A percentile compares a stretch with the other conserved stretches of the same genome.
phyloP scores from a whole-genome alignment of 2,329 filamentous ascomycete genomes.

The Epichloe uncinata region DNA sequence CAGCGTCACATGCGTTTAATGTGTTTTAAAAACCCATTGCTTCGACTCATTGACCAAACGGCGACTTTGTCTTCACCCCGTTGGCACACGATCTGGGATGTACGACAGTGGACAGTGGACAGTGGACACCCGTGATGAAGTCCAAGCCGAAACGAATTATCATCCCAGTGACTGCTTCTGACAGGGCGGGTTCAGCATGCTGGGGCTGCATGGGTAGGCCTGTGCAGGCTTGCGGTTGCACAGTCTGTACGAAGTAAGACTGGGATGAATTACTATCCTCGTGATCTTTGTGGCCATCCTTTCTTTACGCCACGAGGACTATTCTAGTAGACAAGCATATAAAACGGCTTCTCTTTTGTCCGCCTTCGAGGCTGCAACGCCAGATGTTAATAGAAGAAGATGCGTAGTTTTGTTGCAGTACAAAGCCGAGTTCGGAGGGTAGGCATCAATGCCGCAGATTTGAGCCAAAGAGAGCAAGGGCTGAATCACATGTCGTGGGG shows the following conservation, averaged over 20 bases:
- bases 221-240: background rate
- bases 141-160: background rate
- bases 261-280: background rate
- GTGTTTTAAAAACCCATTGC: background rate
- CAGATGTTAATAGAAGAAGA: too few relatives aligned
- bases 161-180: background rate
- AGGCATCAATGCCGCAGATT: too few relatives aligned
- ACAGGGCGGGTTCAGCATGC: background rate
- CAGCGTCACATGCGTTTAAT: background rate
- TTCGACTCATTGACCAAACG: background rate
- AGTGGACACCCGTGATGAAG: background rate
- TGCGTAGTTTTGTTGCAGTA: too few relatives aligned
- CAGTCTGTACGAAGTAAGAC: background rate
- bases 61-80: background rate
- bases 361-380: too few relatives aligned
- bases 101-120: background rate
- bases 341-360: too few relatives aligned
- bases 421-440: too few relatives aligned
- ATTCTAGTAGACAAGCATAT: background rate
- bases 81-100: background rate
- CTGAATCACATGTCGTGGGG: too few relatives aligned
- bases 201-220: background rate
- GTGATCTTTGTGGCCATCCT: background rate
- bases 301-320: background rate
- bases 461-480: too few relatives aligned